Conservation (phyloP, 2,329 filamentous ascomycete species). For the Xenoacremonium recifei region DNA sequence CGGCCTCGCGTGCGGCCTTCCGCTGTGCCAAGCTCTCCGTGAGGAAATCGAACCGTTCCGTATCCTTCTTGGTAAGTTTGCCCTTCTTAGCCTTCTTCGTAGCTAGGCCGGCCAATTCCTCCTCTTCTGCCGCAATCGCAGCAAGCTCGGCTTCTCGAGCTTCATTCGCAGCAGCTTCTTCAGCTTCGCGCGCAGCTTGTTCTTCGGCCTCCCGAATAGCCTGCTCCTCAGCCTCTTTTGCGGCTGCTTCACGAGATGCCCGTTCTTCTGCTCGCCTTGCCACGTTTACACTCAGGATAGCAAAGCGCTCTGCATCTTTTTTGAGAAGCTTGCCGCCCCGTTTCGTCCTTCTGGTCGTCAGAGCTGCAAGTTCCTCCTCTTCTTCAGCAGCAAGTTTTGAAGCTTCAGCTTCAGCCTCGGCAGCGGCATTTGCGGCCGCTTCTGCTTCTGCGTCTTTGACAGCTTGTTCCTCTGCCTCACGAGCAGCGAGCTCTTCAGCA, state of each 20-base stretch:
- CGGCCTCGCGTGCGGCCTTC: constrained; percentile 14
- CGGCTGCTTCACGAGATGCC: constrained; percentile 19
- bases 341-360: constrained; percentile 20
- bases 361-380: constrained; percentile 19
- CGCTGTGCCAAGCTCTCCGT: neutral
- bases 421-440: constrained; percentile 11
- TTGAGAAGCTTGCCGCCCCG: constrained; percentile 12
- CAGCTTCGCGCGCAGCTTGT: constrained; percentile 9
- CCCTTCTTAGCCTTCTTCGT: constrained; percentile 35
- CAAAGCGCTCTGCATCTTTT: constrained; percentile 28
- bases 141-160: neutral
- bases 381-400: constrained; percentile 23
- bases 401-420: constrained; percentile 14
- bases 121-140: constrained; percentile 28
- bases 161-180: constrained; percentile 26
- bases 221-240: constrained; percentile 13
- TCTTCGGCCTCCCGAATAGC: constrained; percentile 15
- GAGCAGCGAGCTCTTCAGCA: constrained; percentile 13
- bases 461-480: constrained; percentile 18
- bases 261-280: constrained; percentile 9
- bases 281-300: constrained; percentile 11
- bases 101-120: constrained; percentile 39
- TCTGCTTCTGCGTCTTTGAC: constrained; percentile 12
- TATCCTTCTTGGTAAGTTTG: constrained; percentile 21
- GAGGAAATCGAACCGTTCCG: constrained; percentile 10